A percentile compares a stretch with the other conserved stretches of the same genome.
phyloP scores from a whole-genome alignment of 1,139 yeast genomes.

The Nematodospora anomalae region DNA sequence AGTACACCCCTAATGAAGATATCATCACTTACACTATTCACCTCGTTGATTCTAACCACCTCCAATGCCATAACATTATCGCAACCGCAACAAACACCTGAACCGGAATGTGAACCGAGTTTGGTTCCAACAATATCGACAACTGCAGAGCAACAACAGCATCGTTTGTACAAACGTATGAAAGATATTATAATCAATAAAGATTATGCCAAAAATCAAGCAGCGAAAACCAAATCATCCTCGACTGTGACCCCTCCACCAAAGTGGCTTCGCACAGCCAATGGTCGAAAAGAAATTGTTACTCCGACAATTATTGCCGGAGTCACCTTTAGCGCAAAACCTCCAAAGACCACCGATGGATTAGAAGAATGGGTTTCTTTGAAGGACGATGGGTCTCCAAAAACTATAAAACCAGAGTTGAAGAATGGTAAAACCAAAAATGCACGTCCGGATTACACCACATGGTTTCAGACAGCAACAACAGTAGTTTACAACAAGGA shows the following conservation, averaged over 20 bases:
- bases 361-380: conserved; percentile 81
- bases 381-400: conserved; percentile 76
- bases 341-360: conserved; percentile 64
- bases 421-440: conserved; percentile 70
- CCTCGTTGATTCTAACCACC: conserved; percentile 11
- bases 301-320: conserved; percentile 82
- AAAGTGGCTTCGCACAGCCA: conserved; percentile 77
- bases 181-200: conserved; percentile 43
- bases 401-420: conserved; percentile 70
- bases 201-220: conserved; percentile 36
- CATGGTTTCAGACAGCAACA: conserved; percentile 73
- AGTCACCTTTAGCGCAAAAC: conserved; percentile 75
- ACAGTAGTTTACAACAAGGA: conserved; percentile 57
- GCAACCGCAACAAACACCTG: conserved; percentile 14
- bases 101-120: conserved; percentile 3
- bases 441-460: conserved; percentile 69
- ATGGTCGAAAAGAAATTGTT: conserved; percentile 58
- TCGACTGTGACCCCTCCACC: conserved; percentile 28
- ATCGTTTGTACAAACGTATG: conserved; percentile 28
- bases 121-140: conserved; percentile 8
- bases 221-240: conserved; percentile 16
- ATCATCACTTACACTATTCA: conserved; percentile 9
- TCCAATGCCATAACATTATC: conserved; percentile 14
- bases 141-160: conserved; percentile 1
- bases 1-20: conserved; percentile 14